Conservation (phyloP, 345 rosid species). For the Mallotus nudiflorus region DNA sequence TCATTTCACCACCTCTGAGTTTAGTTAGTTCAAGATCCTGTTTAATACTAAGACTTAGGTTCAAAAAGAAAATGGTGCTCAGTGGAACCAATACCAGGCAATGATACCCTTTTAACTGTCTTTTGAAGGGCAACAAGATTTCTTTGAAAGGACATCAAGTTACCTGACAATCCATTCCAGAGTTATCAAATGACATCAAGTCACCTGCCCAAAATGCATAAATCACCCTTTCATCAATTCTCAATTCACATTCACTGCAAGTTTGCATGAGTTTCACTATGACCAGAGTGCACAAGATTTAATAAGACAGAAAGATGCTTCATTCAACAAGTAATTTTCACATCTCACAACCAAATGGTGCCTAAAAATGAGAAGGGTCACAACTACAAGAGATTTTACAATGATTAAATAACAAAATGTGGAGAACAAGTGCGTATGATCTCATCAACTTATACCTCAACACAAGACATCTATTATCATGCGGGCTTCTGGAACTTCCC, state of each 20-base stretch:
- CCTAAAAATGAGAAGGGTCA: not conserved
- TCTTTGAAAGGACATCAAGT: not conserved
- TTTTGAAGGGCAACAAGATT: too few relatives aligned
- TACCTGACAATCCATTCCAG: slow-evolving; percentile 8
- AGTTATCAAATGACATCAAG: not conserved
- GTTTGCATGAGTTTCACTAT: too few relatives aligned
- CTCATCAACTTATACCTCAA: slow-evolving; percentile 8
- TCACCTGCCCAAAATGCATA: slow-evolving; percentile 9
- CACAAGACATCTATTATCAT: slow-evolving; percentile 10
- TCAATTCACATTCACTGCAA: not conserved
- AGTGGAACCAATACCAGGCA: not conserved
- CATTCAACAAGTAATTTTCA: not conserved
- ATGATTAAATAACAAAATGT: not conserved
- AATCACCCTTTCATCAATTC: not conserved
- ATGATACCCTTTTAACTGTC: not conserved
- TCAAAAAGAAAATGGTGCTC: too few relatives aligned
- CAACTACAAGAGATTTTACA: not conserved
- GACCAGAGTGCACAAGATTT: not conserved
- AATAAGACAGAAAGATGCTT: not conserved
- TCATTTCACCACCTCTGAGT: not conserved
- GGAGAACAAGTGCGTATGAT: slow-evolving; percentile 5
- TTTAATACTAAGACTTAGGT: too few relatives aligned
- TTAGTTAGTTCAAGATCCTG: too few relatives aligned
- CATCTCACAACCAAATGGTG: not conserved
- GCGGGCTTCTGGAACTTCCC: slow-evolving; percentile 81